Evolutionary conservation across 176 grass and related monocot genomes (phyloP).

Genomic region (Aegilops sharonensis): DNA sequence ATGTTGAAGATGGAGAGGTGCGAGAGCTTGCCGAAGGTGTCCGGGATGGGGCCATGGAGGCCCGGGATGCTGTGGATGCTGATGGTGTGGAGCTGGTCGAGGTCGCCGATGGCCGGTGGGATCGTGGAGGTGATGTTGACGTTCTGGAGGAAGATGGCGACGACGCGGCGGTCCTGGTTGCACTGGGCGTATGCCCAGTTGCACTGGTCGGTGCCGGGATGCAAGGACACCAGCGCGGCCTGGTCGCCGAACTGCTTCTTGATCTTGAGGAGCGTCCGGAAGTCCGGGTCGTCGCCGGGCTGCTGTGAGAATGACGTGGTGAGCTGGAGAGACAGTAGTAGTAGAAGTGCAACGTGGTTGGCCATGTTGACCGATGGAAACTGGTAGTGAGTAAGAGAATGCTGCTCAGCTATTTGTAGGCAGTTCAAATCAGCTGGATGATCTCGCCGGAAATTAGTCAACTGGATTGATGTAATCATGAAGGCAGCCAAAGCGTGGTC

Average conservation of each 20-base stretch:
- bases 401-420: not conserved
- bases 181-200: too few species aligned
- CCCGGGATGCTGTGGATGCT: too few species aligned
- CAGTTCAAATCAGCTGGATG: not conserved
- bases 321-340: not conserved
- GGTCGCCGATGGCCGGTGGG: too few species aligned
- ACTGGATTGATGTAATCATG: not conserved
- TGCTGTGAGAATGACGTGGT: not conserved
- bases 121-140: too few species aligned
- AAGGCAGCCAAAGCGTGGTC: conserved; percentile 5
- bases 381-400: not conserved
- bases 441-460: not conserved
- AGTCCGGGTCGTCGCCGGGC: not conserved
- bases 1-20: too few species aligned
- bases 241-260: conserved; percentile 41
- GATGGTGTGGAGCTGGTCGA: too few species aligned
- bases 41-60: too few species aligned
- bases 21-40: too few species aligned
- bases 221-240: not conserved
- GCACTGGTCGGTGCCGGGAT: too few species aligned
- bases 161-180: too few species aligned
- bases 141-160: too few species aligned
- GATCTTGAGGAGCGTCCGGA: conserved; percentile 34
- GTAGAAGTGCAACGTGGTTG: not conserved
- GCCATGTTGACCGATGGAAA: not conserved